A percentile compares a stretch with the other conserved stretches of the same genome.
phyloP scores from a whole-genome alignment of 2,329 filamentous ascomycete species.

The Colletotrichum sp. region DNA sequence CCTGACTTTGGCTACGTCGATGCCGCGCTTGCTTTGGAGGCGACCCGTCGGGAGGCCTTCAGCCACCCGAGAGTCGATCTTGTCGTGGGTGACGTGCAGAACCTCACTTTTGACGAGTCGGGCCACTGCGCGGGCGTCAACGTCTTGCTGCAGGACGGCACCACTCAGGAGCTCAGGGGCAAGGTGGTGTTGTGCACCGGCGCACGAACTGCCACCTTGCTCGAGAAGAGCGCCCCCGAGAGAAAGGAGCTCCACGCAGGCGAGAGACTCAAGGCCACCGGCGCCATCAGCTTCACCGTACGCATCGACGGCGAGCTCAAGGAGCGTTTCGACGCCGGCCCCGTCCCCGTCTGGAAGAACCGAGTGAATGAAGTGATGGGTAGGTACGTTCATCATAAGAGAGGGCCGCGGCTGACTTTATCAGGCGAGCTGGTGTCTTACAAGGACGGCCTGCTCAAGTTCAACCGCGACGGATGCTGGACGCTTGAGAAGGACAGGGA shows the following conservation, averaged over 20 bases:
- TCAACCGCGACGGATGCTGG: conserved; percentile 65
- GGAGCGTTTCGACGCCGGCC: conserved; percentile 41
- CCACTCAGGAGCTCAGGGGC: conserved; percentile 44
- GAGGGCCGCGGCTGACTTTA: conserved; percentile 8
- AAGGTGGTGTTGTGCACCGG: conserved; percentile 61
- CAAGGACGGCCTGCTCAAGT: conserved; percentile 61
- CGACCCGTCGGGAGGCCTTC: conserved; percentile 57
- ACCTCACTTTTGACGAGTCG: conserved; percentile 49
- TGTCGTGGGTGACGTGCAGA: conserved; percentile 52
- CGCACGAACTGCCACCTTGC: conserved; percentile 59
- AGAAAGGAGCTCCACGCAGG: conserved; percentile 57
- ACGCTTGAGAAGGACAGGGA: conserved; percentile 56
- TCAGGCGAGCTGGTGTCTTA: conserved; percentile 47
- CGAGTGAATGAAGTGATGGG: conserved; percentile 45
- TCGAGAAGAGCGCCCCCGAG: conserved; percentile 55
- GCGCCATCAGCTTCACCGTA: conserved; percentile 49
- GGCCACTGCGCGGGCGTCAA: conserved; percentile 60
- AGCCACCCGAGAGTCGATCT: conserved; percentile 59
- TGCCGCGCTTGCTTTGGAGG: conserved; percentile 60
- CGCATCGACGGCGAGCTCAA: conserved; percentile 48
- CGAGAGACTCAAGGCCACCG: conserved; percentile 60
- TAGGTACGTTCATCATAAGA: conserved; percentile 24
- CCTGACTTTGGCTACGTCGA: conserved; percentile 64
- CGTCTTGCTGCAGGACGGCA: conserved; percentile 51
- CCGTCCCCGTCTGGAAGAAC: conserved; percentile 60